A percentile compares a stretch with the other conserved stretches of the same genome.
phyloP scores from a whole-genome alignment of 768 basidiomycete species.

The Leccinellum albellum region DNA sequence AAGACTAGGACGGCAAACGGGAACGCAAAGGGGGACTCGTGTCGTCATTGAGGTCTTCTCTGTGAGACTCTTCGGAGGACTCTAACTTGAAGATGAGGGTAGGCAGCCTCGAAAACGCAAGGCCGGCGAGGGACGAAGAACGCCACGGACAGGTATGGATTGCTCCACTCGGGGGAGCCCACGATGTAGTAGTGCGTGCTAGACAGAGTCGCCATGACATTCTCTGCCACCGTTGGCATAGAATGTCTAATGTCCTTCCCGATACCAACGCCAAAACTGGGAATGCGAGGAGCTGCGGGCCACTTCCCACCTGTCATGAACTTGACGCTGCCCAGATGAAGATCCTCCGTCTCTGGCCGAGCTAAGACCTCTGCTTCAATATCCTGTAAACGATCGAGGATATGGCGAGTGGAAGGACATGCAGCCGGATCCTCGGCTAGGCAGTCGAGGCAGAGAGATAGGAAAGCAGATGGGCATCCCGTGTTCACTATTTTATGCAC shows the following conservation, averaged over 20 bases:
- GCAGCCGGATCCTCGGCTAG: conserved; percentile 56
- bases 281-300: conserved; percentile 67
- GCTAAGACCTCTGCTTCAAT: conserved; percentile 84
- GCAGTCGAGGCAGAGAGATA: conserved; percentile 77
- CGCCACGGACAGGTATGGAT: too few relatives aligned
- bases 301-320: conserved; percentile 71
- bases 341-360: conserved; percentile 61
- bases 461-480: conserved; percentile 76
- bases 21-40: too few relatives aligned
- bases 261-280: conserved; percentile 77
- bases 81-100: too few relatives aligned
- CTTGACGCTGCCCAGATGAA: conserved; percentile 82
- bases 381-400: conserved; percentile 71
- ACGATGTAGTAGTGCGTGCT: conserved; percentile 20
- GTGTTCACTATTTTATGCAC: conserved; percentile 61
- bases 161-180: too few relatives aligned
- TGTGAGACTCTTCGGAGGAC: too few relatives aligned
- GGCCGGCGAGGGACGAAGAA: too few relatives aligned
- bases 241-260: conserved; percentile 52
- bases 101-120: too few relatives aligned
- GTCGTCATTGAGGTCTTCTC: too few relatives aligned
- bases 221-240: conserved; percentile 32
- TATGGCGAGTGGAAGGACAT: conserved; percentile 73
- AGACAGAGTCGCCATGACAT: conserved; percentile 31
- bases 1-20: too few relatives aligned